phyloP scores from a whole-genome alignment of 805 yeast species.

The Candida fluviatilis region DNA sequence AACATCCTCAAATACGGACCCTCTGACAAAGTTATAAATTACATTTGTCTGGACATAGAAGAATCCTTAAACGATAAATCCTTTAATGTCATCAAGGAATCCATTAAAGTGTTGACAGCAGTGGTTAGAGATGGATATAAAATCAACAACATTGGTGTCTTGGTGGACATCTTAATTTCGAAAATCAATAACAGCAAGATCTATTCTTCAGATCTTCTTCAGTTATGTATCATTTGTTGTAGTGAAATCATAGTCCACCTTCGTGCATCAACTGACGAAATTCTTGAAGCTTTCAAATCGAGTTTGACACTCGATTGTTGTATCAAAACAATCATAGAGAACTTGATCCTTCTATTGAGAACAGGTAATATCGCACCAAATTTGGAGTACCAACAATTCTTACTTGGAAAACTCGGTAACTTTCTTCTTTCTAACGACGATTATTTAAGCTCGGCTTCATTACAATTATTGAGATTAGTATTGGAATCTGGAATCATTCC shows the following conservation, averaged over 20 bases:
- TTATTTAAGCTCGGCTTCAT: conserved; percentile 17
- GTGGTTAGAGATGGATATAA: conserved; percentile 1
- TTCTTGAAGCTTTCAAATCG: conserved; percentile 15
- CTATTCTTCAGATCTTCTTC: conserved; percentile 28
- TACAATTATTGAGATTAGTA: conserved; percentile 13
- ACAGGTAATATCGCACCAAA: conserved; percentile 9
- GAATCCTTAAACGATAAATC: conserved; percentile 20
- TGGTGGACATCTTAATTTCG: conserved; percentile 15
- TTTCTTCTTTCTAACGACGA: conserved; percentile 27
- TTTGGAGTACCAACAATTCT: conserved; percentile 9
- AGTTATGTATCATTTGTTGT: conserved; percentile 19
- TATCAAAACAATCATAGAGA: conserved; percentile 22
- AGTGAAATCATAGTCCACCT: conserved; percentile 16
- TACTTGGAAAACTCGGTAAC: conserved; percentile 15
- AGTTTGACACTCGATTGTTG: conserved; percentile 24
- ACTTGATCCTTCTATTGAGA: conserved; percentile 11
- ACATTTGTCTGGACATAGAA: conserved; percentile 21
- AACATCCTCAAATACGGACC: conserved; percentile 18
- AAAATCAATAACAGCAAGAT: conserved; percentile 18
- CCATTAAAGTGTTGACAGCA: conserved; percentile 12
- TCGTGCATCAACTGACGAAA: conserved; percentile 7
- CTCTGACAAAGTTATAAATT: conserved; percentile 14
- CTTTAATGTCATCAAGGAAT: conserved; percentile 24
- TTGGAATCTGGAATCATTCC: conserved; percentile 1
- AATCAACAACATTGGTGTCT: conserved; percentile 4